Evolutionary conservation across 257 asterid genomes (phyloP).

Genomic region (Jacaranda copaia): DNA sequence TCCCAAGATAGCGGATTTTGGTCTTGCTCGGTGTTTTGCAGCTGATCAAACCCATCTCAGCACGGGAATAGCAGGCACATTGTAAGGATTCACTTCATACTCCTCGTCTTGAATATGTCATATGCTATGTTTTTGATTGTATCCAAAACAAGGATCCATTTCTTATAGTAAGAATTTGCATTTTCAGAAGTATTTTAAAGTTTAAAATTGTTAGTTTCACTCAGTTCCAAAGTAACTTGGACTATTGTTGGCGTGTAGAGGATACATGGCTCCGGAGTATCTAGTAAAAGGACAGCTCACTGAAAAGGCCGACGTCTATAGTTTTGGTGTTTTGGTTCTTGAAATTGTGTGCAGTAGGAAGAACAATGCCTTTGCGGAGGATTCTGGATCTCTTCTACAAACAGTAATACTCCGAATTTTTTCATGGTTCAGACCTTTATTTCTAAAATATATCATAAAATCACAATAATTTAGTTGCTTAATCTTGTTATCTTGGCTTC

Average conservation of each 20-base stretch:
- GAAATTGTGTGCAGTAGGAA: slow-evolving; percentile 78
- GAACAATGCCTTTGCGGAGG: slow-evolving; percentile 74
- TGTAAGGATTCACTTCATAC: slow-evolving; percentile 51
- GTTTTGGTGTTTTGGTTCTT: slow-evolving; percentile 87
- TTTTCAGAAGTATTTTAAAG: too few species aligned
- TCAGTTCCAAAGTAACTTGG: too few species aligned
- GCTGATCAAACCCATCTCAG: slow-evolving; percentile 86
- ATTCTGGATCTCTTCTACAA: slow-evolving; percentile 77
- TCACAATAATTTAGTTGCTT: not conserved
- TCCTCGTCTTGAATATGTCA: too few species aligned
- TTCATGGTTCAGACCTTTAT: not conserved
- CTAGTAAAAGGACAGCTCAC: slow-evolving; percentile 92
- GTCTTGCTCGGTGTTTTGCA: slow-evolving; percentile 83
- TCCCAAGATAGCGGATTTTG: slow-evolving; percentile 89
- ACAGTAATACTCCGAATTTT: slow-evolving; percentile 48
- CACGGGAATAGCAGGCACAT: slow-evolving; percentile 96
- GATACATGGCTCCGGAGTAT: slow-evolving; percentile 98
- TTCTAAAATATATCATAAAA: not conserved
- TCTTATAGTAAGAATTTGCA: too few species aligned
- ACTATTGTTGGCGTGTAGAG: slow-evolving; percentile 51
- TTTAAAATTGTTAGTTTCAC: too few species aligned
- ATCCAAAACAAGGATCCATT: too few species aligned
- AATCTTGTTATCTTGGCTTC: slow-evolving; percentile 24
- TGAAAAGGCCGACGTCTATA: slow-evolving; percentile 91
- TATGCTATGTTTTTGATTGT: too few species aligned